phyloP scores from a whole-genome alignment of 176 grass and related monocot species.

The Echinochloa phyllopogon region DNA sequence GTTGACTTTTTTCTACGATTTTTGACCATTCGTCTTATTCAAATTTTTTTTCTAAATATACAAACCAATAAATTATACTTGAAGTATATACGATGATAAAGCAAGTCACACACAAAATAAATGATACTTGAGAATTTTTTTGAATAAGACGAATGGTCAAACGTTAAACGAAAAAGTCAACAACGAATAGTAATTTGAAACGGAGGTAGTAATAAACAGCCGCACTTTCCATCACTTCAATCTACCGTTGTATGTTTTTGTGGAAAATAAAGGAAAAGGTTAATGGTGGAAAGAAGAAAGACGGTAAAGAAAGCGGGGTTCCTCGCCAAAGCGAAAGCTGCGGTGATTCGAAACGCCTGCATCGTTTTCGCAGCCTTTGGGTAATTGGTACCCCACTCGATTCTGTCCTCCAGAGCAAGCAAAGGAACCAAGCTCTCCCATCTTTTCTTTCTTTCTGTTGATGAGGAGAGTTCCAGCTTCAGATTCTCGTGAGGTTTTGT shows the following conservation, averaged over 20 bases:
- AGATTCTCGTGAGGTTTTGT: too few species aligned
- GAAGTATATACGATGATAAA: too few species aligned
- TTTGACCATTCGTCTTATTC: too few species aligned
- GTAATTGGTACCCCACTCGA: neutral
- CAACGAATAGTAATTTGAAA: too few species aligned
- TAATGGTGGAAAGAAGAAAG: neutral
- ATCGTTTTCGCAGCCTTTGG: neutral
- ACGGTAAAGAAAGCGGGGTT: neutral
- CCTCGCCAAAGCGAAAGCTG: neutral
- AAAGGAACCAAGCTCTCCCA: neutral
- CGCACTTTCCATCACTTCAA: neutral
- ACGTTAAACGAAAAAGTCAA: too few species aligned
- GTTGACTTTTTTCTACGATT: too few species aligned
- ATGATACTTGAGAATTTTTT: too few species aligned
- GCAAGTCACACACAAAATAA: too few species aligned
- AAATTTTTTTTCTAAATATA: too few species aligned
- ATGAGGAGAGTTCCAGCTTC: neutral
- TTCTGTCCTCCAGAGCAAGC: slow-evolving; percentile 8
- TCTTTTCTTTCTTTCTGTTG: too few species aligned
- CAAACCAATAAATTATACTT: too few species aligned
- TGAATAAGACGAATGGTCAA: too few species aligned
- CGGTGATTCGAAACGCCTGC: neutral
- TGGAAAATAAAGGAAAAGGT: neutral
- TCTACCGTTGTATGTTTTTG: neutral
- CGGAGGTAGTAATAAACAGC: neutral